Conservation (phyloP, 2,329 filamentous ascomycete genomes). For the Alternaria arbusti region DNA sequence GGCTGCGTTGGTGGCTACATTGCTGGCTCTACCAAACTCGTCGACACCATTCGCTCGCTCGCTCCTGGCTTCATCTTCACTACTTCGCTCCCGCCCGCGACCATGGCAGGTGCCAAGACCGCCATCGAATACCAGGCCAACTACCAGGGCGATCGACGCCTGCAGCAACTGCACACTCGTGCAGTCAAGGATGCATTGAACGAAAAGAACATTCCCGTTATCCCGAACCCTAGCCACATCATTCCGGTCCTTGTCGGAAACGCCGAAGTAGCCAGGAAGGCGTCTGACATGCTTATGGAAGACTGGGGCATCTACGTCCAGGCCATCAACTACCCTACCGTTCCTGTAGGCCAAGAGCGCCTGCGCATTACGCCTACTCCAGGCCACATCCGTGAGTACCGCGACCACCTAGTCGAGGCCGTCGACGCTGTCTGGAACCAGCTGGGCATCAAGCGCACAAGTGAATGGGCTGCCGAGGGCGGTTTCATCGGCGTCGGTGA, state of each 20-base stretch:
- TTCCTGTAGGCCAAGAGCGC: conserved; percentile 96
- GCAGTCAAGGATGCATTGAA: conserved; percentile 86
- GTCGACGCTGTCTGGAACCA: conserved; percentile 88
- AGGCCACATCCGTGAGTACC: conserved; percentile 83
- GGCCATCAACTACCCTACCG: conserved; percentile 98
- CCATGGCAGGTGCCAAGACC: conserved; percentile 90
- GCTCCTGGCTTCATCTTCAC: conserved; percentile 99
- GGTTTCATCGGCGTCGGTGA: conserved; percentile 95
- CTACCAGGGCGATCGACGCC: conserved; percentile 82
- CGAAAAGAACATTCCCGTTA: conserved; percentile 87
- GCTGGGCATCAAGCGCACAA: conserved; percentile 89
- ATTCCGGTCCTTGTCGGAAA: conserved; percentile 93
- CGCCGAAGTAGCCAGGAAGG: conserved; percentile 88
- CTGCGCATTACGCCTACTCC: conserved; percentile 96
- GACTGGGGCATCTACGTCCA: conserved; percentile 97
- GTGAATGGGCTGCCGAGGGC: conserved; percentile 87
- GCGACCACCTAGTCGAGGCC: conserved; percentile 82
- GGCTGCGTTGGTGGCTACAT: conserved; percentile 98
- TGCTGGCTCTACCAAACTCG: conserved; percentile 82
- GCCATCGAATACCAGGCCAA: conserved; percentile 94
- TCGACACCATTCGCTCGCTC: conserved; percentile 92
- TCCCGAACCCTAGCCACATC: conserved; percentile 97
- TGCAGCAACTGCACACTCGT: conserved; percentile 96
- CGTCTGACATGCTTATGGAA: conserved; percentile 87
- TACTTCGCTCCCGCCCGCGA: conserved; percentile 91